Conservation (phyloP, 2,329 filamentous ascomycete genomes). For the Botrytis galanthina region DNA sequence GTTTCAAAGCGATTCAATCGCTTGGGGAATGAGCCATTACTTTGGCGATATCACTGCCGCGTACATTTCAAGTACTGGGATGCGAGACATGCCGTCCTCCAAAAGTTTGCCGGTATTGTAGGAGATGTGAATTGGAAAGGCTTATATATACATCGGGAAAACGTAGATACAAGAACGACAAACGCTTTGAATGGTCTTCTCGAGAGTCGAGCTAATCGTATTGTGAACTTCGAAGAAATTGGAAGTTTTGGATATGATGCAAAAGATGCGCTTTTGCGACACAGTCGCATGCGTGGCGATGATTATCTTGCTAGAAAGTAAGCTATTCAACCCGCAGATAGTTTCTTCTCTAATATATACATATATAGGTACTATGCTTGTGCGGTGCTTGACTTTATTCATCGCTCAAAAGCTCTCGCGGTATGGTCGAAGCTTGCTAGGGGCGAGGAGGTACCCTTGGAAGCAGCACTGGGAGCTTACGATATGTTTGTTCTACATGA, state of each 20-base stretch:
- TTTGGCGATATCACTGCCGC: slow-evolving; percentile 78
- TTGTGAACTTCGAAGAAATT: slow-evolving; percentile 68
- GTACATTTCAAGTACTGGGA: slow-evolving; percentile 74
- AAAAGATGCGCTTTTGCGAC: slow-evolving; percentile 75
- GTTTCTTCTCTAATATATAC: neutral
- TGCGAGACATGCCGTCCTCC: slow-evolving; percentile 55
- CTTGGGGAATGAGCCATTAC: slow-evolving; percentile 66
- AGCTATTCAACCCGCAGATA: slow-evolving; percentile 18
- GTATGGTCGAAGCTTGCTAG: slow-evolving; percentile 64
- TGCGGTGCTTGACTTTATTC: slow-evolving; percentile 72
- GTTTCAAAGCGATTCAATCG: slow-evolving; percentile 63
- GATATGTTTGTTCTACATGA: slow-evolving; percentile 85
- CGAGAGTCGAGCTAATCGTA: slow-evolving; percentile 64
- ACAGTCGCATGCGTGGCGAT: slow-evolving; percentile 56
- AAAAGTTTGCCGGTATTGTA: slow-evolving; percentile 53
- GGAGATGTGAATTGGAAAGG: slow-evolving; percentile 70
- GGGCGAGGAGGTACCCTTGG: slow-evolving; percentile 58
- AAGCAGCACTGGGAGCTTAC: slow-evolving; percentile 75
- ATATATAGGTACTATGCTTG: slow-evolving; percentile 67
- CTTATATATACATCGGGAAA: slow-evolving; percentile 58
- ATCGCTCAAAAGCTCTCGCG: slow-evolving; percentile 74
- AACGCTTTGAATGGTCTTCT: slow-evolving; percentile 66
- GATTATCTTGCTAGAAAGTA: slow-evolving; percentile 76
- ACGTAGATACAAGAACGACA: slow-evolving; percentile 51
- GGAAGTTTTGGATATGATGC: slow-evolving; percentile 77